Conservation (phyloP, 805 yeast species). For the Komagataella pseudopastoris region DNA sequence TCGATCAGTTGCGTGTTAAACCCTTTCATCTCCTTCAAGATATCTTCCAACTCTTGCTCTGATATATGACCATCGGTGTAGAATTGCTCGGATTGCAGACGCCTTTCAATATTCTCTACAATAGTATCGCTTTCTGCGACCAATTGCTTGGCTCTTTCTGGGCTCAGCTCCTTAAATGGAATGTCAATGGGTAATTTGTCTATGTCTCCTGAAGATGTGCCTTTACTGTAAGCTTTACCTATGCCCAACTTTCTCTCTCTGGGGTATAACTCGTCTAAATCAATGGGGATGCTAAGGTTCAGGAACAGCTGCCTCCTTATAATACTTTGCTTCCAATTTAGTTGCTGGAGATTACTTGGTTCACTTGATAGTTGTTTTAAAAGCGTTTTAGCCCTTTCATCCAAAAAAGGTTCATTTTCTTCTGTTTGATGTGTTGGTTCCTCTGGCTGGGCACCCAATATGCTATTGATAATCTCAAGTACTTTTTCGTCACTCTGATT, state of each 20-base stretch:
- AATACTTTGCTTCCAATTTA: slow-evolving; percentile 59
- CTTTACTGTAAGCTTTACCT: background rate
- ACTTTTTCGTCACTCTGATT: background rate
- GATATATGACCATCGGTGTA: slow-evolving; percentile 15
- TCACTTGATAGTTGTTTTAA: slow-evolving; percentile 13
- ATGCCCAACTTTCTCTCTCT: background rate
- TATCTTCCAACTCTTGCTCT: slow-evolving; percentile 21
- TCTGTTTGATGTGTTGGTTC: background rate
- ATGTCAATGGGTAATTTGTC: slow-evolving; percentile 3
- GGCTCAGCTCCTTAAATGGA: slow-evolving; percentile 8
- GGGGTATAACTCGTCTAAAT: slow-evolving; percentile 42
- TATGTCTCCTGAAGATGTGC: slow-evolving; percentile 3
- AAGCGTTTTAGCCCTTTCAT: slow-evolving; percentile 12
- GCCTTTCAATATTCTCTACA: slow-evolving; percentile 10
- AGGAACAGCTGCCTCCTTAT: slow-evolving; percentile 50
- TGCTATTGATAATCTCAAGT: background rate
- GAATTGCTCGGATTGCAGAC: slow-evolving; percentile 13
- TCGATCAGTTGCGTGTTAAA: slow-evolving; percentile 23
- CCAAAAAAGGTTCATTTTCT: slow-evolving; percentile 3
- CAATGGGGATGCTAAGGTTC: slow-evolving; percentile 61
- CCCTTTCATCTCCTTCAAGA: slow-evolving; percentile 21
- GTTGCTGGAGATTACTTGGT: slow-evolving; percentile 35
- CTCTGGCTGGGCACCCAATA: background rate
- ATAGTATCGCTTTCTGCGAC: slow-evolving; percentile 9
- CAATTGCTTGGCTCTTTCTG: slow-evolving; percentile 14